These are phyloP conservation scores for Globisporangium emineosum DNA, from an alignment of 352 stramenopile genomes.

Conservation along the genomic window DNA sequence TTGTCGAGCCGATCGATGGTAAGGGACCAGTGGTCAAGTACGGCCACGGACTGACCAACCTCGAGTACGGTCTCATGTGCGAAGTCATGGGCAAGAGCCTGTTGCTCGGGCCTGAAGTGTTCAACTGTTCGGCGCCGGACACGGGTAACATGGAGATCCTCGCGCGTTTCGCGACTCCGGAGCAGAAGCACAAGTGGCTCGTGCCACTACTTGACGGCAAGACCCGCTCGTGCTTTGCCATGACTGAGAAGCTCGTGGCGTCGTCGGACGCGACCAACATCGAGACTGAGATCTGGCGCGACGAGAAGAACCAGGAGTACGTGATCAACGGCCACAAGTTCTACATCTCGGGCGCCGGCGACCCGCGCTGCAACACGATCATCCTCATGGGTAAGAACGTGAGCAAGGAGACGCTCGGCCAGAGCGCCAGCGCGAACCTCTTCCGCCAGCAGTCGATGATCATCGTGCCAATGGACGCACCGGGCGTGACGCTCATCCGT, in stretches of 20 bases:
- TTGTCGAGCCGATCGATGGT: slow-evolving; percentile 41
- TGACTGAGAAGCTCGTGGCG: slow-evolving; percentile 96
- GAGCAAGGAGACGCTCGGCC: slow-evolving; percentile 17
- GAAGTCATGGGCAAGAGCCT: slow-evolving; percentile 93
- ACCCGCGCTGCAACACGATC: slow-evolving; percentile 93
- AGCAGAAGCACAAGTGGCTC: slow-evolving; percentile 93
- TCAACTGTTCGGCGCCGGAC: slow-evolving; percentile 96
- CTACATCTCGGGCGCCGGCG: slow-evolving; percentile 95
- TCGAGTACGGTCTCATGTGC: slow-evolving; percentile 95
- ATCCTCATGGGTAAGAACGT: slow-evolving; percentile 81
- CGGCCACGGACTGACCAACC: slow-evolving; percentile 71
- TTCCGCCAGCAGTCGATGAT: slow-evolving; percentile 89
- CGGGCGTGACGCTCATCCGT: slow-evolving; percentile 90
- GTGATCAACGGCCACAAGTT: slow-evolving; percentile 95
- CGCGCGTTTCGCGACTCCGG: slow-evolving; percentile 88
- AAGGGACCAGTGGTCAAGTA: slow-evolving; percentile 53
- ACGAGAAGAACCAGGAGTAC: slow-evolving; percentile 78
- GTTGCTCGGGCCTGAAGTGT: slow-evolving; percentile 91
- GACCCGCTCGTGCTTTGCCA: slow-evolving; percentile 95
- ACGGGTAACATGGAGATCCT: slow-evolving; percentile 99
- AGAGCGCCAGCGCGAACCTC: slow-evolving; percentile 14
- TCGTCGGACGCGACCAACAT: slow-evolving; percentile 97
- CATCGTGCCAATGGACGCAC: slow-evolving; percentile 88
- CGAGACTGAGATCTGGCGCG: slow-evolving; percentile 68
- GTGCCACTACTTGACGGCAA: slow-evolving; percentile 90